Base-by-base conservation (phyloP, 2,329 filamentous ascomycete species). In the Mycogone perniciosa region DNA sequence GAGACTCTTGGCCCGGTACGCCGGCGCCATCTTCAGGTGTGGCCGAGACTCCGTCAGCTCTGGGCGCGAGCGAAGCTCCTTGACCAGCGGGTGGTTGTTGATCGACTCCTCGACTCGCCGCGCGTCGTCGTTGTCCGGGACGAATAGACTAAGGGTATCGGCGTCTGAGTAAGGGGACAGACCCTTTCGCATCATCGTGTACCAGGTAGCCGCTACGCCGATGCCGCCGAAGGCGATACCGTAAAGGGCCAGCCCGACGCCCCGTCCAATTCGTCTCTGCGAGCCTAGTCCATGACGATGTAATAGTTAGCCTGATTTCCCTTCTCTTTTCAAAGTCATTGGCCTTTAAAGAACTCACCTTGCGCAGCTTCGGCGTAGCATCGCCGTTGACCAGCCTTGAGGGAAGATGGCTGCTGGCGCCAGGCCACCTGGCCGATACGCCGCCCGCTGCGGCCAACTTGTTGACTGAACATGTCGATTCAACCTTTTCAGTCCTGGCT, bases 21-120 rank as follows among this genome's bases (percentile, higher is more conserved):
- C 68, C 29, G 76, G 73, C 0, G 92, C 90, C 63, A 96, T 86
- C 69, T 91, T 93, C 65, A 96, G 74, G 65, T 96, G 89, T 8
- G 92, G 92, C 38, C 93, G 81, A 33, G 86, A 85, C 67, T 95
- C 90, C 33, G 74, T 78, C 67, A 85, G 86, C 29, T 80, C 79
- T 1, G 82, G 74, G 60, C 87, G 77, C 13, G 70, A 68, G 43
- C 91, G 85, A 45, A 97, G 74, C 39, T 79, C 74, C n/a, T 75
- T 66, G 4, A 86, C 78, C n/a, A 95, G 66, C 1, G 89, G 85
- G 71, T 93, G 89, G 42, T 75, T 79, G 62, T 84, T 80, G 67
- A 97, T 89, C 62, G 81, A 79, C 7, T 81, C 75, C 58, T 96
- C 86, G 60, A 95, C 81, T 55, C 80, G 76, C 56, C 62, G 70